Evolutionary conservation across 441 rosid species (phyloP).

Genomic region (Theobroma grandiflorum): DNA sequence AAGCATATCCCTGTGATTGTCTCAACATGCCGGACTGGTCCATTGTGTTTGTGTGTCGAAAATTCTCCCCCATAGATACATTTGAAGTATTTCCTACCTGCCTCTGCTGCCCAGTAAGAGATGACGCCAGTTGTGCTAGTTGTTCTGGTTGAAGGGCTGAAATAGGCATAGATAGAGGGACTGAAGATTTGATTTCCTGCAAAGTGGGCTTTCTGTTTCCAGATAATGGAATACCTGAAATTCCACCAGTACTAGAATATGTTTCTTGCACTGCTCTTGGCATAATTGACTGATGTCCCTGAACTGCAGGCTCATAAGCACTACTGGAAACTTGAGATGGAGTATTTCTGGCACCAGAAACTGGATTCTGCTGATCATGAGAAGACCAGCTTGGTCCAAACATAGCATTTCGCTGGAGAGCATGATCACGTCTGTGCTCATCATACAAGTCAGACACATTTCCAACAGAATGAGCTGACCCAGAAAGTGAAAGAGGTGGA

Average conservation of each 20-base stretch:
- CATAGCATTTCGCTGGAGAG: slow-evolving; percentile 40
- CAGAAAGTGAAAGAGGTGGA: slow-evolving; percentile 44
- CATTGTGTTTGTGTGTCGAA: slow-evolving; percentile 39
- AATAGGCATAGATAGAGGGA: slow-evolving; percentile 42
- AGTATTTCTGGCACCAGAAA: slow-evolving; percentile 45
- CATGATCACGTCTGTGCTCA: slow-evolving; percentile 56
- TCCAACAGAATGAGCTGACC: slow-evolving; percentile 44
- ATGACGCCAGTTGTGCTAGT: slow-evolving; percentile 75
- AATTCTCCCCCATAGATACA: slow-evolving; percentile 42
- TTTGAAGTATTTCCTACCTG: slow-evolving; percentile 51
- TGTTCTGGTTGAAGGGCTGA: slow-evolving; percentile 70
- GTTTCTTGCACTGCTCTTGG: slow-evolving; percentile 48
- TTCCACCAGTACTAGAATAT: slow-evolving; percentile 39
- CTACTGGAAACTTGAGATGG: slow-evolving; percentile 45
- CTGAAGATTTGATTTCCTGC: slow-evolving; percentile 42
- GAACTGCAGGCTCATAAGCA: slow-evolving; percentile 41
- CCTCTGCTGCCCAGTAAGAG: slow-evolving; percentile 71
- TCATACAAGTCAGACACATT: slow-evolving; percentile 43
- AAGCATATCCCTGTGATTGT: slow-evolving; percentile 51
- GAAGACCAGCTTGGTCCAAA: slow-evolving; percentile 54
- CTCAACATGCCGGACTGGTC: slow-evolving; percentile 43
- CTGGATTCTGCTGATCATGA: slow-evolving; percentile 47
- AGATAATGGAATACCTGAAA: slow-evolving; percentile 41
- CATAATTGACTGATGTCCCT: slow-evolving; percentile 41
- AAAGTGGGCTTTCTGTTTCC: slow-evolving; percentile 35